These are phyloP conservation scores for Salvia hispanica DNA, from an alignment of 257 asterid genomes.

Conservation along the genomic window DNA sequence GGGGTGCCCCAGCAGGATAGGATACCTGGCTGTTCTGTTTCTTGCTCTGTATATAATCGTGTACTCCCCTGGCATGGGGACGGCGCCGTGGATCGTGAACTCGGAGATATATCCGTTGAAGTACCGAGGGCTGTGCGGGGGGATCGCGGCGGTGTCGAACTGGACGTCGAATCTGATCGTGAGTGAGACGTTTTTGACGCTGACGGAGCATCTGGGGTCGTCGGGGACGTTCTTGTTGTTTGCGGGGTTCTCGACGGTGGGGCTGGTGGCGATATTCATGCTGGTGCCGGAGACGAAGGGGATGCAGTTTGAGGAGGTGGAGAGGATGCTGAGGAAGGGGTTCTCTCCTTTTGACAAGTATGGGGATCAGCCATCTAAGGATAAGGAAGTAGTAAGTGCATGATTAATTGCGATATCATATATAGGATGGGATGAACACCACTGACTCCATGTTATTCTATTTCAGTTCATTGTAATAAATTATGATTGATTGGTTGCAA, in stretches of 20 bases:
- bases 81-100: slow-evolving; percentile 73
- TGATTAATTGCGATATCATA: too few species aligned
- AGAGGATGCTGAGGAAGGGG: slow-evolving; percentile 52
- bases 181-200: slow-evolving; percentile 55
- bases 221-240: slow-evolving; percentile 61
- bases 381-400: too few species aligned
- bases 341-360: slow-evolving; percentile 42
- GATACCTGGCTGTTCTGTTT: slow-evolving; percentile 51
- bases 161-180: slow-evolving; percentile 64
- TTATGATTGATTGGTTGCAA: too few species aligned
- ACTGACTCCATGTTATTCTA: too few species aligned
- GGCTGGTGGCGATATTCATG: slow-evolving; percentile 49
- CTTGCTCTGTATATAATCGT: slow-evolving; percentile 54
- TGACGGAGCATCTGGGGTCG: slow-evolving; percentile 54
- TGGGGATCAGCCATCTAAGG: too few species aligned
- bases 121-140: slow-evolving; percentile 68
- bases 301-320: slow-evolving; percentile 64
- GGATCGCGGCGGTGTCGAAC: slow-evolving; percentile 63
- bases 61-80: slow-evolving; percentile 73
- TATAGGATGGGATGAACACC: too few species aligned
- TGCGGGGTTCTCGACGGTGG: slow-evolving; percentile 49
- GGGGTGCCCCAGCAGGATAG: slow-evolving; percentile 63
- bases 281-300: slow-evolving; percentile 73
- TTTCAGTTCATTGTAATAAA: too few species aligned
- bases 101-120: slow-evolving; percentile 65